These are phyloP conservation scores for Arthrobotrys pseudoclavata DNA, from an alignment of 2,329 filamentous ascomycete genomes.

Conservation along the genomic window DNA sequence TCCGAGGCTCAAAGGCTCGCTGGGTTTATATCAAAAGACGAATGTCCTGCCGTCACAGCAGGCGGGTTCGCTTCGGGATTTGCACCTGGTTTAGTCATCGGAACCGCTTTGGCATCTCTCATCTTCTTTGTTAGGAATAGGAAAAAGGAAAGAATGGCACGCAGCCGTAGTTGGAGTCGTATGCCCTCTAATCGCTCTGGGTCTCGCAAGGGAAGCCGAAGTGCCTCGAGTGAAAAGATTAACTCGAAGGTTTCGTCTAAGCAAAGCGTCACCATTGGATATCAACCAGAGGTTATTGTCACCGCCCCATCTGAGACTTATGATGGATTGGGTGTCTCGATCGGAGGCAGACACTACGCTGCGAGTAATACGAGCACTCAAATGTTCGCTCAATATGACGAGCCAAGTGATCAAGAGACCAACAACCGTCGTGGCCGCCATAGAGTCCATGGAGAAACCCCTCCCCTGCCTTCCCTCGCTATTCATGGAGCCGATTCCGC, in stretches of 20 bases:
- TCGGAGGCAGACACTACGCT: constrained; percentile 43
- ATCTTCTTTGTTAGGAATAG: constrained; percentile 24
- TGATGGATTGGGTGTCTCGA: constrained; percentile 40
- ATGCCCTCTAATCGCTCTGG: constrained; percentile 45
- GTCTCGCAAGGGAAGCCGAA: constrained; percentile 30
- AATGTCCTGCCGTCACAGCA: constrained; percentile 41
- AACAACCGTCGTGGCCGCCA: constrained; percentile 45
- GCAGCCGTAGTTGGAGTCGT: constrained; percentile 33
- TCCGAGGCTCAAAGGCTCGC: constrained; percentile 47
- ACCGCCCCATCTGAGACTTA: constrained; percentile 42
- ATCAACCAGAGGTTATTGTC: constrained; percentile 52
- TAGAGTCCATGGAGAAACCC: constrained; percentile 53
- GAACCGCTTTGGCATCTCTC: constrained; percentile 31
- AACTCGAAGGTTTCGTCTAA: constrained; percentile 43
- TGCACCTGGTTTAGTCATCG: constrained; percentile 42
- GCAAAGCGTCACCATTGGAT: constrained; percentile 53
- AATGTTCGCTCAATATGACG: constrained; percentile 56
- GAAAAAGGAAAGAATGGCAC: constrained; percentile 27
- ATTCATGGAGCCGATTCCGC: constrained; percentile 8
- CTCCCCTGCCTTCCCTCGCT: constrained; percentile 48
- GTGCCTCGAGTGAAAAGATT: constrained; percentile 34
- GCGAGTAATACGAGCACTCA: constrained; percentile 51
- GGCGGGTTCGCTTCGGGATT: constrained; percentile 55
- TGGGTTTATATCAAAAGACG: constrained; percentile 47
- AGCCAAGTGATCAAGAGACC: constrained; percentile 31